Evolutionary conservation across 805 yeast species (phyloP).

Genomic region (Vanderwaltozyma yarrowii): DNA sequence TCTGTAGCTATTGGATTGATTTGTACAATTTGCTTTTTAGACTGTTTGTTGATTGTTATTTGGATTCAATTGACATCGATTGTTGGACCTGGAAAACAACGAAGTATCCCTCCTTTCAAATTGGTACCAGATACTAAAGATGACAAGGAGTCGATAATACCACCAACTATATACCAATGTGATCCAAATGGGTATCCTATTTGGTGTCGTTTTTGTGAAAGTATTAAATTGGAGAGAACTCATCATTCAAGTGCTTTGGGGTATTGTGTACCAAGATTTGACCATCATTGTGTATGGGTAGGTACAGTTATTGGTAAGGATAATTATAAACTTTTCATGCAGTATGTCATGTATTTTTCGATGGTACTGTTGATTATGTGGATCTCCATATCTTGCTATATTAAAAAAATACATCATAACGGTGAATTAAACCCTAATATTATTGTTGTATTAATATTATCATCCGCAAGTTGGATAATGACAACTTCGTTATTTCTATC

Average conservation of each 20-base stretch:
- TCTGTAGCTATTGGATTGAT: conserved; percentile 19
- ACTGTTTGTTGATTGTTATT: conserved; percentile 5
- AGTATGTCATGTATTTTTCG: conserved; percentile 35
- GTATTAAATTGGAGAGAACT: conserved; percentile 55
- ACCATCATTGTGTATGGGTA: conserved; percentile 76
- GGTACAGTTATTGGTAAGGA: conserved; percentile 61
- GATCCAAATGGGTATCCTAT: conserved; percentile 64
- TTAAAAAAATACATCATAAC: conserved; percentile 18
- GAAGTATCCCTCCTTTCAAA: conserved; percentile 17
- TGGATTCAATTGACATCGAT: conserved; percentile 16
- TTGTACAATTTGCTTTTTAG: conserved; percentile 7
- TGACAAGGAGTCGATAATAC: conserved; percentile 19
- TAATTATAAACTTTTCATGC: conserved; percentile 53
- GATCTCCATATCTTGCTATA: conserved; percentile 29
- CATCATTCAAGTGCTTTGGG: conserved; percentile 55
- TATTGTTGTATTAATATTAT: conserved; percentile 36
- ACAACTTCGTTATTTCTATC: conserved; percentile 33
- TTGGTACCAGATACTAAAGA: conserved; percentile 4
- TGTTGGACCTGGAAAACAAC: conserved; percentile 22
- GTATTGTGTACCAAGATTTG: conserved; percentile 62
- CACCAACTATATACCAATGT: conserved; percentile 57
- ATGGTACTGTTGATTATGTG: conserved; percentile 32
- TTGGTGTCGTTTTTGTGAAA: conserved; percentile 62
- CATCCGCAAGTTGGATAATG: conserved; percentile 39
- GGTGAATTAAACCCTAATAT: conserved; percentile 36